Conservation (phyloP, 2,329 filamentous ascomycete genomes). For the Diaporthe humulicola region DNA sequence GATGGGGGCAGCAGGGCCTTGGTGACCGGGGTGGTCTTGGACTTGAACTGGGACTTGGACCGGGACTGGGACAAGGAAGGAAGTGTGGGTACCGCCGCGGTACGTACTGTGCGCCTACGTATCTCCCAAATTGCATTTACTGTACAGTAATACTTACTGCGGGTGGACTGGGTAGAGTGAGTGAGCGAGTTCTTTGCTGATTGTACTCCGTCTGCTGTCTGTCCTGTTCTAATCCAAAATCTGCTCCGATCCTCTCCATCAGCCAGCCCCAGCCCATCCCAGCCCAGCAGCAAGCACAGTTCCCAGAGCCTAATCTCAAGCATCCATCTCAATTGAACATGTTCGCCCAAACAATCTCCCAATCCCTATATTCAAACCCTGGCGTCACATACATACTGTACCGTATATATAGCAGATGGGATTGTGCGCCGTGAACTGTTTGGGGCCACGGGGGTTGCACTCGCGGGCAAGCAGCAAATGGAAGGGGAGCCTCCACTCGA, state of each 20-base stretch:
- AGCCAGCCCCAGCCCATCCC: constrained; percentile 7
- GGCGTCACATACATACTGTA: background rate
- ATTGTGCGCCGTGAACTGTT: background rate
- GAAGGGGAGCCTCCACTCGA: constrained; percentile 29
- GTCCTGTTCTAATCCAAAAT: constrained; percentile 3
- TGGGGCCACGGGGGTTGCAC: constrained; percentile 9
- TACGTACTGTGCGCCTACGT: constrained; percentile 5
- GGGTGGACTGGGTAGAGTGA: background rate
- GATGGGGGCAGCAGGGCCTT: constrained; percentile 17
- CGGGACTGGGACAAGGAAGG: constrained; percentile 8
- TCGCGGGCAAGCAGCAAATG: constrained; percentile 20
- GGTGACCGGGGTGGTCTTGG: constrained; percentile 12
- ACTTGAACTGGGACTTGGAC: constrained; percentile 9
- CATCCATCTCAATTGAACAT: background rate
- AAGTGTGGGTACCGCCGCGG: background rate
- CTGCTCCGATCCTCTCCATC: background rate
- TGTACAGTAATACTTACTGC: too few species aligned
- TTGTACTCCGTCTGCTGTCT: background rate
- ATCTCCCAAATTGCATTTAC: background rate
- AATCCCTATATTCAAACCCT: background rate
- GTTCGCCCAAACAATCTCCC: background rate
- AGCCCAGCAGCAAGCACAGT: background rate
- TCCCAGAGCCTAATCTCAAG: background rate
- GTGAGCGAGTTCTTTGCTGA: background rate
- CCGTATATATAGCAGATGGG: background rate